Conservation (phyloP, 1,139 yeast species). For the Geotrichum cucujoidarum region DNA sequence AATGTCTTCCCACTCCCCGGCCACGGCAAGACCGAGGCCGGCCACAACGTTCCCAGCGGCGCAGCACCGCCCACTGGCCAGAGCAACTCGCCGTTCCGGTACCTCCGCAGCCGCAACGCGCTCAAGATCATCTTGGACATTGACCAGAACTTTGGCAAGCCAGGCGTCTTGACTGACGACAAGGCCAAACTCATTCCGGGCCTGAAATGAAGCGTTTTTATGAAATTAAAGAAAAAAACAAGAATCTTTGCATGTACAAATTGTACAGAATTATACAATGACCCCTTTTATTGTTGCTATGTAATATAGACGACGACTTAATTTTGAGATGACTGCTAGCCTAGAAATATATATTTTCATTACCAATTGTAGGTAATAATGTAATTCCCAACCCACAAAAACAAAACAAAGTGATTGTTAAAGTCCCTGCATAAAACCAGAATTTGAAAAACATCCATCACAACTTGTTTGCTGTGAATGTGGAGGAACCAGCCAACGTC, state of each 20-base stretch:
- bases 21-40: slow-evolving; percentile 38
- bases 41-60: slow-evolving; percentile 40
- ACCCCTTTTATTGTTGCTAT: not conserved
- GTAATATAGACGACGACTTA: not conserved
- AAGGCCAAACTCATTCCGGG: slow-evolving; percentile 30
- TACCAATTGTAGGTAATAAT: too few relatives aligned
- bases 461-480: too few relatives aligned
- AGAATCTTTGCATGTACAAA: not conserved
- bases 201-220: slow-evolving; percentile 20
- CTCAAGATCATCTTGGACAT: slow-evolving; percentile 42
- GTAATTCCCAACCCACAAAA: too few relatives aligned
- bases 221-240: not conserved
- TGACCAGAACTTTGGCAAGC: slow-evolving; percentile 44
- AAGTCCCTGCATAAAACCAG: too few relatives aligned
- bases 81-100: slow-evolving; percentile 34
- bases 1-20: slow-evolving; percentile 50
- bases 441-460: too few relatives aligned
- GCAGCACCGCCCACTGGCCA: slow-evolving; percentile 21
- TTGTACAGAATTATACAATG: too few relatives aligned
- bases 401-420: too few relatives aligned
- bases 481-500: too few relatives aligned
- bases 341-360: too few relatives aligned
- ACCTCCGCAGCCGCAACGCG: slow-evolving; percentile 41
- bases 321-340: not conserved
- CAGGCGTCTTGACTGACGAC: slow-evolving; percentile 32